Conservation (phyloP, 139 green algal species). For the Chlamydomonas schloesseri region DNA sequence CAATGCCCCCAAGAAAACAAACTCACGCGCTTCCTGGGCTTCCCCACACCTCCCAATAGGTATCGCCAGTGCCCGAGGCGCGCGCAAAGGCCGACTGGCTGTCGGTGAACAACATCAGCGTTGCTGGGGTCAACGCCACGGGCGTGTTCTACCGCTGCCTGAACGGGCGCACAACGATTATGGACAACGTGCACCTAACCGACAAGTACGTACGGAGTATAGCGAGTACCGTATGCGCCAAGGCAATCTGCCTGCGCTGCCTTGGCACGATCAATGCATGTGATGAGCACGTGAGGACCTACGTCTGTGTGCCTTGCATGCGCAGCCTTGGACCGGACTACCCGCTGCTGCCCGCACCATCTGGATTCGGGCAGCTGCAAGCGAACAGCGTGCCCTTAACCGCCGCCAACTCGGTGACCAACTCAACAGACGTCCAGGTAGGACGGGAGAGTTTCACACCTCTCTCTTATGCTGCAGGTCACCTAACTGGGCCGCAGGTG, state of each 20-base stretch:
- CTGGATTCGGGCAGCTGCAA: not conserved
- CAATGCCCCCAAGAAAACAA: too few species aligned
- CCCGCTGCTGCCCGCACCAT: not conserved
- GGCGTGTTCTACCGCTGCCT: not conserved
- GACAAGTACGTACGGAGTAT: not conserved
- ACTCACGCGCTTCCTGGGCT: too few species aligned
- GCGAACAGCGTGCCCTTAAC: not conserved
- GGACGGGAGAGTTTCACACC: not conserved
- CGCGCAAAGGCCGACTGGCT: not conserved
- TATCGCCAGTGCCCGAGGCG: conserved; percentile 8
- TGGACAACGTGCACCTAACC: not conserved
- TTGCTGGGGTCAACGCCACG: not conserved
- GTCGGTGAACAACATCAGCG: not conserved
- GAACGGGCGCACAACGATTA: not conserved
- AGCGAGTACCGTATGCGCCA: not conserved
- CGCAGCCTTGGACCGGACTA: not conserved
- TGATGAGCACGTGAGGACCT: too few species aligned
- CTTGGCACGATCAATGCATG: too few species aligned
- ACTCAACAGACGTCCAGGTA: conserved; percentile 7
- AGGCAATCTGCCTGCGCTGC: too few species aligned
- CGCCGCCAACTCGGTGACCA: not conserved
- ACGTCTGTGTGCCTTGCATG: too few species aligned
- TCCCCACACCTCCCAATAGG: too few species aligned
- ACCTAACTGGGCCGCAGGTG: too few species aligned
- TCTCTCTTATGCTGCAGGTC: not conserved